phyloP scores from a whole-genome alignment of 306 rosid genomes.

The Ochetophila trinervis region DNA sequence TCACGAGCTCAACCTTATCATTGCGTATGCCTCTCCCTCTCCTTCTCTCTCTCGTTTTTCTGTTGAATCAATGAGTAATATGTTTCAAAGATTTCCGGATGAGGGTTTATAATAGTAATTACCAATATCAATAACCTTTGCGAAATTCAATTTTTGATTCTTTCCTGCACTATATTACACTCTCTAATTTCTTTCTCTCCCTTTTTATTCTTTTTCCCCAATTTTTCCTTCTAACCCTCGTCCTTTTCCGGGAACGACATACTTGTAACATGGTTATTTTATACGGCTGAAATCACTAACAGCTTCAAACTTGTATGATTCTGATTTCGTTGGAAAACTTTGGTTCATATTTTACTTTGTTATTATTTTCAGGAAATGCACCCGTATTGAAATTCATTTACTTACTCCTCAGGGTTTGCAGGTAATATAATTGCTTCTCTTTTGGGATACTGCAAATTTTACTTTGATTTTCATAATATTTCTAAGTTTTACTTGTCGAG shows the following conservation, averaged over 20 bases:
- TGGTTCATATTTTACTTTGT: neutral
- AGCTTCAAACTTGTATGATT: too few species aligned
- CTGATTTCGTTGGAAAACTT: too few species aligned
- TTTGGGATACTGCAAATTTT: neutral
- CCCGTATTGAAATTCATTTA: slow-evolving; percentile 89
- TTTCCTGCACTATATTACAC: neutral
- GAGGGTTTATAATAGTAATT: neutral
- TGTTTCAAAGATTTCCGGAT: neutral
- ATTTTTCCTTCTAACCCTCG: neutral
- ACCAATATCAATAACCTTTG: neutral
- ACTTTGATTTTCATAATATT: too few species aligned
- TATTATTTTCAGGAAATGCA: slow-evolving; percentile 70
- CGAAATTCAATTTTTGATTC: neutral
- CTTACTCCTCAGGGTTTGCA: slow-evolving; percentile 90
- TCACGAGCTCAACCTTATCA: slow-evolving; percentile 90
- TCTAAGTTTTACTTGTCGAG: too few species aligned
- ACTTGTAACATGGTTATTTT: neutral
- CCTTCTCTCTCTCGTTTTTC: neutral
- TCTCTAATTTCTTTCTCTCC: too few species aligned
- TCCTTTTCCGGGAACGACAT: neutral
- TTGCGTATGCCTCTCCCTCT: slow-evolving; percentile 47
- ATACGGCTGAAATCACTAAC: too few species aligned
- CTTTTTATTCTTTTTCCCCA: too few species aligned
- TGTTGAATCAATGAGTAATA: neutral
- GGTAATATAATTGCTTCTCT: slow-evolving; percentile 36